Percentiles rank a stretch among this genome's conserved stretches.
These are phyloP conservation scores for Epichloe bromicola DNA, from an alignment of 2,329 filamentous ascomycete species.

Conservation along the genomic window DNA sequence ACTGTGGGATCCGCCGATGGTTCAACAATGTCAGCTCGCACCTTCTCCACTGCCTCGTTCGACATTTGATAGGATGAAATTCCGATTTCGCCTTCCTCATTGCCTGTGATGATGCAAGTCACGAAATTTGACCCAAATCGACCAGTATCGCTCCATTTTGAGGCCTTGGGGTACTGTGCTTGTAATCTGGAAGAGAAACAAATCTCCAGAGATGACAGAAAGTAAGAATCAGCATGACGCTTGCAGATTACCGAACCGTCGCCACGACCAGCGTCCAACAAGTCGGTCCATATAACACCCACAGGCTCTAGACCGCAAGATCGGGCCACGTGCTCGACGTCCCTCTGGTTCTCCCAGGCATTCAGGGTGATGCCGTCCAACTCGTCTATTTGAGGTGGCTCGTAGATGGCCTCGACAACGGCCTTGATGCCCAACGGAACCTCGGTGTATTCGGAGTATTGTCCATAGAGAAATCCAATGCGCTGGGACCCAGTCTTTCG, in stretches of 20 bases:
- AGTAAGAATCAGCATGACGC: slow-evolving; percentile 90
- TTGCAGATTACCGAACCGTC: slow-evolving; percentile 89
- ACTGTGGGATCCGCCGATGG: slow-evolving; percentile 83
- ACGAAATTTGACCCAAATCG: slow-evolving; percentile 94
- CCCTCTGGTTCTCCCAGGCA: slow-evolving; percentile 73
- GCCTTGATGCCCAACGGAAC: slow-evolving; percentile 92
- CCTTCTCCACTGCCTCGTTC: slow-evolving; percentile 94
- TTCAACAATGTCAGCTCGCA: slow-evolving; percentile 85
- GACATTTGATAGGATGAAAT: slow-evolving; percentile 92
- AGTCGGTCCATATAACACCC: slow-evolving; percentile 89
- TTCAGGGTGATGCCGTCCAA: slow-evolving; percentile 75
- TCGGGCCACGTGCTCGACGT: slow-evolving; percentile 67
- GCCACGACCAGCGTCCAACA: slow-evolving; percentile 66
- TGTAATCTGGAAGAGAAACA: slow-evolving; percentile 80
- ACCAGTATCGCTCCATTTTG: slow-evolving; percentile 94
- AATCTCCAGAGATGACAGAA: slow-evolving; percentile 82
- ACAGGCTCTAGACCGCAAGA: slow-evolving; percentile 79
- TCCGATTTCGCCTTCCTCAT: slow-evolving; percentile 75
- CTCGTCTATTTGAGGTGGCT: slow-evolving; percentile 84
- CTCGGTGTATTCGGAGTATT: slow-evolving; percentile 80
- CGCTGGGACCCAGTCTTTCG: slow-evolving; percentile 72
- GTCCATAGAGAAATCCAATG: slow-evolving; percentile 81
- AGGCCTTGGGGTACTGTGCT: slow-evolving; percentile 74
- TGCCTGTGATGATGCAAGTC: slow-evolving; percentile 89
- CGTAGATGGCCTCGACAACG: slow-evolving; percentile 92